Base-by-base conservation (phyloP, 177 flowering plant genomes). In the Vitis hybrid region DNA sequence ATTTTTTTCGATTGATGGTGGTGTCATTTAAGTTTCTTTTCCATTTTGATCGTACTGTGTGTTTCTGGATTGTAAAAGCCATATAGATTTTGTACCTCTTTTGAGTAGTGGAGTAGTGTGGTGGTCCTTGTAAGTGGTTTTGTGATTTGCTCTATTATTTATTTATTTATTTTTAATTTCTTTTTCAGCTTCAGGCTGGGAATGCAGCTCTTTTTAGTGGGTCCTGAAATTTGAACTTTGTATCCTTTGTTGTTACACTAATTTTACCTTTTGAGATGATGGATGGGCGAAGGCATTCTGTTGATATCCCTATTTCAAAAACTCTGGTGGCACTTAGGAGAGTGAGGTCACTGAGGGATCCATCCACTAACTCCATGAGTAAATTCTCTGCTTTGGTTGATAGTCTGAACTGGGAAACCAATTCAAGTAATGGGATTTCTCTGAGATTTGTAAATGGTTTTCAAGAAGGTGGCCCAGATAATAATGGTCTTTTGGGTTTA, bases 271-370 rank as follows among this genome's bases (percentile, higher is more conserved):
- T 55, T 5, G 19, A 62, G 71, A 83, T 81, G 85, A 79, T 72
- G 78, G 99, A 94, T 65, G 93, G 87, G 60, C 66, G 96, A 65
- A 78, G 99, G 49, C 99, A 88, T 75, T 94, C 98, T 0, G 89
- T 89, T 13, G 99, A 92, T 78, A 68, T 91, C 57, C 99, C 99
- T 26, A 84, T 94, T 34, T 84, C 97, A 0, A 92, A 80, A 77
- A 75, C 97, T 54, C 78, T 94, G 26, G 84, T 90, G 23, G 97
- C 98, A 1, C 85, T 94, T 14, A 81, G 96, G 76, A 88, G 98
- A 72, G 98, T 92, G 72, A 83, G 89, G 82, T 94, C 99, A 2
- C 72, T 94, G 68, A 86, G 97, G 75, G 99, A 94, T 69, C 99
- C 99, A 23, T 82, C 92, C 0, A 94, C 98, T 1, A 86, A 85